Base-by-base conservation (phyloP, 2,329 filamentous ascomycete species). In the Botrytis sinoallii region DNA sequence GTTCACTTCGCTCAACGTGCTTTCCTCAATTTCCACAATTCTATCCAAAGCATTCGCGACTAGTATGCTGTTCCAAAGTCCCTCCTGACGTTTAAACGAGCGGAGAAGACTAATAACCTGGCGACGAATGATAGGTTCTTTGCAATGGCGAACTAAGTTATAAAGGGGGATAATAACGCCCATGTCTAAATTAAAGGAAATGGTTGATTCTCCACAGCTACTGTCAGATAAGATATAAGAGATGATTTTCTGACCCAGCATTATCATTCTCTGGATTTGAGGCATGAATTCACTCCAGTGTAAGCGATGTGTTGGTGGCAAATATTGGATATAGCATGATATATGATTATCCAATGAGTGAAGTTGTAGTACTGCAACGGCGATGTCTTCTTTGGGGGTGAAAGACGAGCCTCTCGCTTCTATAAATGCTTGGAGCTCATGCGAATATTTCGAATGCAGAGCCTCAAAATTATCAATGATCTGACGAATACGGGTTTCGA, bases 81-180 rank as follows among this genome's bases (percentile, higher is more conserved):
- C 89, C 80, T 92, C 90, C 66, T 89, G 85, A 18, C 89, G 84
- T 22, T 88, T 85, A 76, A 87, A 88, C 76, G 86, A 88, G 68
- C 84, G 83, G 65, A 92, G 81, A 25, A 92, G 82, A 75, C 87
- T 84, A 66, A 92, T 90, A 25, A 90, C 89, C 76, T 87, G 86
- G 38, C 88, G 84, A 20, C 90, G 86, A 61, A 87, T 84, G 1
- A 83, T 75, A 0, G 86, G 85, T 74, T 91, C 86, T 12, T 88
- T 86, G 77, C 89, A 92, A 76, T 90, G 89, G 29, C 87, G 90
- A 12, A 88, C 89, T 22, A 90, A 88, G 3, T 90, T 86, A 75
- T 89, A 92, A 1, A 92, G 83, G 0, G 89, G 88, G 10, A 88
- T 87, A 6, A 92, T 85, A 73, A 92, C 88, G 38, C 89, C 89